These are phyloP conservation scores for Dactylis glomerata DNA, from an alignment of 176 grass and related monocot genomes.

Conservation along the genomic window DNA sequence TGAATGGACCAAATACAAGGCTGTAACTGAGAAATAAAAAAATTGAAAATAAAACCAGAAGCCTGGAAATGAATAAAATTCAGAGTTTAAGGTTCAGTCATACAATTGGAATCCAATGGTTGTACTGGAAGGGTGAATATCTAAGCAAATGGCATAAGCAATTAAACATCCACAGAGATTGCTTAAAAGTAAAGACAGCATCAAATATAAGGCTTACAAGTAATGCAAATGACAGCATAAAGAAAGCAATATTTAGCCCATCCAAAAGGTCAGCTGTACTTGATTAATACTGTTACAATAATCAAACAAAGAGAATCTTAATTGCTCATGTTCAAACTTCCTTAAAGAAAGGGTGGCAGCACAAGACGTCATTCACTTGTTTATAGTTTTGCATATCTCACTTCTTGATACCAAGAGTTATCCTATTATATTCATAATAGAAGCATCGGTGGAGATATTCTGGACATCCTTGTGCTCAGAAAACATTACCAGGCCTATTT, in stretches of 20 bases:
- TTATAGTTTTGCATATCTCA: conserved; percentile 25
- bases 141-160: neutral
- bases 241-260: neutral
- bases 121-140: neutral
- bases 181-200: conserved; percentile 6
- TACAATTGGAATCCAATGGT: neutral
- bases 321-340: conserved; percentile 31
- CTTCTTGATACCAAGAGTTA: neutral
- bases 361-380: conserved; percentile 17
- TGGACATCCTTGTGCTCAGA: neutral
- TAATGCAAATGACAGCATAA: conserved; percentile 10
- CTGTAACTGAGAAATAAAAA: neutral
- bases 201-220: conserved; percentile 14
- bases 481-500: neutral
- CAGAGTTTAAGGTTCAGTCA: neutral
- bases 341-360: conserved; percentile 22
- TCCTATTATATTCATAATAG: neutral
- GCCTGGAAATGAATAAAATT: neutral
- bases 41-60: conserved; percentile 13
- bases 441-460: conserved; percentile 15
- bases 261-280: neutral
- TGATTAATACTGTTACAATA: conserved; percentile 15
- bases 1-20: neutral
- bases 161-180: neutral
- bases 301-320: neutral